Base-by-base conservation (phyloP, 225 moss, liverwort and hornwort genomes). In the Anthoceros angustus region DNA sequence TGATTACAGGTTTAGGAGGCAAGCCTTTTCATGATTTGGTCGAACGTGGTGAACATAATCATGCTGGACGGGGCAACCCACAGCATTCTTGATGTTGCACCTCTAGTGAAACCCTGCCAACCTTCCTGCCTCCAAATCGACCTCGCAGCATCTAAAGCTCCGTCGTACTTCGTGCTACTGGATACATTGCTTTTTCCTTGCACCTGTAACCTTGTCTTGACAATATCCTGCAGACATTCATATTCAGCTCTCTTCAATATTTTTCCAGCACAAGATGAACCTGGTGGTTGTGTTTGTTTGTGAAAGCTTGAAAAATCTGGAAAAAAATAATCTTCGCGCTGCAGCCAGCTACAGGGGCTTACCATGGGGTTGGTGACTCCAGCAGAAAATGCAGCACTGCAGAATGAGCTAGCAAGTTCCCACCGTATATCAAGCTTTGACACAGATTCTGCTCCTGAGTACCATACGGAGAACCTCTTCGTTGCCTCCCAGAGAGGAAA, bases 361-460 rank as follows among this genome's bases (percentile, higher is more conserved):
- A 91, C 91, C 84, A 83, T 80, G 26, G 92, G 92, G 61, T 92
- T 92, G n/a, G 88, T 88, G 25, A 84, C 63, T 46, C 80, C 88
- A 70, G 92, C 76, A 48, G 86, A 86, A 63, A 88, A 65, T 5
- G 83, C 74, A 55, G 88, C 67, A 70, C 83, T 81, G 20, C 78
- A 70, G 25, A 92, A 85, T 14, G 88, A 78, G 21, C 92, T 86
- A 26, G 75, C 86, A 2, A 86, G 79, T 67, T 92, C 92, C 40
- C 86, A 92, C 43, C 77, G 81, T 5, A 92, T 20, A 39, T 71
- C 75, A 24, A 92, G 80, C 60, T 79, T 80, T 63, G 84, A 78
- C 39, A 80, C 26, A 20, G 88, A 86, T 62, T 75, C 75, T 40
- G 74, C 88, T 68, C 82, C 88, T 26, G 92, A 81, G 38, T 79